These are phyloP conservation scores for Dichomitus squalens DNA, from an alignment of 1,284 basidiomycete species.

Conservation along the genomic window DNA sequence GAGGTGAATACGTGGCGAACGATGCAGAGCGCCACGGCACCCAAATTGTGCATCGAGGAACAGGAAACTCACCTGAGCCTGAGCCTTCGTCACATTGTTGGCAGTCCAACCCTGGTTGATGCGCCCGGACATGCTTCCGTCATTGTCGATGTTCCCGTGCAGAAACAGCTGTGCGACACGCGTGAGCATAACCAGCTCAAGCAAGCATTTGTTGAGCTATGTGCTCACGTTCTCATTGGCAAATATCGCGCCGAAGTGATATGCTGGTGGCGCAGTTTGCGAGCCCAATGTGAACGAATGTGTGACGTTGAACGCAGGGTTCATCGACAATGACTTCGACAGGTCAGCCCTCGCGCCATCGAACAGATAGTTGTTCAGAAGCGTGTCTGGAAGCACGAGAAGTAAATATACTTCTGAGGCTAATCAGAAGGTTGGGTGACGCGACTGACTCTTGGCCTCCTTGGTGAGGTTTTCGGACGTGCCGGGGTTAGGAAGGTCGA, in stretches of 20 bases:
- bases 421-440: neutral
- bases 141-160: constrained; percentile 94
- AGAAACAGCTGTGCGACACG: constrained; percentile 70
- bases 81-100: constrained; percentile 83
- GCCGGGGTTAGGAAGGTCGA: constrained; percentile 87
- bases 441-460: constrained; percentile 77
- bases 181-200: neutral
- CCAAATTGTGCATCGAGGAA: neutral
- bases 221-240: constrained; percentile 77
- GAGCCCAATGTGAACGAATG: constrained; percentile 93
- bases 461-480: constrained; percentile 89
- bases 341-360: constrained; percentile 97
- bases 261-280: constrained; percentile 75
- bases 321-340: constrained; percentile 91
- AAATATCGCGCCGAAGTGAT: constrained; percentile 95
- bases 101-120: constrained; percentile 90
- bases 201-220: neutral
- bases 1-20: neutral
- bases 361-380: constrained; percentile 94
- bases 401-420: neutral
- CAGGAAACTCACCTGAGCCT: constrained; percentile 70
- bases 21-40: no score
- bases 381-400: constrained; percentile 64
- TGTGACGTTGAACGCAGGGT: constrained; percentile 97
- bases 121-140: constrained; percentile 88